phyloP scores from a whole-genome alignment of 208 protist genomes.

The Crithidia expoeki region DNA sequence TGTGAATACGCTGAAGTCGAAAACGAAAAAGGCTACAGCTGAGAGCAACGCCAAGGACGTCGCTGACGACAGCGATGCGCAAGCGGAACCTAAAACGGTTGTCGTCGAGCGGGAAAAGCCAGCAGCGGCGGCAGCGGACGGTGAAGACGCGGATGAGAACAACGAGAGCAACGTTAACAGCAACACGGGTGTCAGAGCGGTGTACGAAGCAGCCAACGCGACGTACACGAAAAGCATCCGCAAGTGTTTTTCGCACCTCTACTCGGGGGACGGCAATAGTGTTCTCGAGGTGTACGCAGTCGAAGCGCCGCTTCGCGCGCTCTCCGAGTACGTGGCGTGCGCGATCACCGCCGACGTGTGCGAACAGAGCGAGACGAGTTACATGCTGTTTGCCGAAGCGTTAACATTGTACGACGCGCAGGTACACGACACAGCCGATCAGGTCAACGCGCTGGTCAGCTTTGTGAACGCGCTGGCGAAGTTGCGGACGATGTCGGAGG shows the following conservation, averaged over 20 bases:
- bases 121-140: not conserved
- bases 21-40: not conserved
- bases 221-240: conserved; percentile 23
- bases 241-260: conserved; percentile 58
- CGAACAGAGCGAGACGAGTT: conserved; percentile 73
- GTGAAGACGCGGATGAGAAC: not conserved
- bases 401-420: conserved; percentile 96
- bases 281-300: conserved; percentile 70
- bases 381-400: conserved; percentile 91
- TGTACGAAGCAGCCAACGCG: not conserved
- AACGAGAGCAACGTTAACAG: not conserved
- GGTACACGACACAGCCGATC: conserved; percentile 75
- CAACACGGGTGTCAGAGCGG: not conserved
- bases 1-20: not conserved
- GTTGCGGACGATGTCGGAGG: conserved; percentile 66
- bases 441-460: conserved; percentile 80
- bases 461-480: conserved; percentile 73
- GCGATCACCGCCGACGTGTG: conserved; percentile 84
- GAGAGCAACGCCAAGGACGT: not conserved
- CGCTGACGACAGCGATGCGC: not conserved
- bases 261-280: conserved; percentile 78
- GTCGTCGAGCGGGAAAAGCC: not conserved
- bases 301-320: conserved; percentile 49
- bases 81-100: too few relatives aligned
- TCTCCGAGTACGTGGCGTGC: conserved; percentile 89